These are phyloP conservation scores for Rhododendron vialii DNA, from an alignment of 148 eudicot species.

Conservation along the genomic window DNA sequence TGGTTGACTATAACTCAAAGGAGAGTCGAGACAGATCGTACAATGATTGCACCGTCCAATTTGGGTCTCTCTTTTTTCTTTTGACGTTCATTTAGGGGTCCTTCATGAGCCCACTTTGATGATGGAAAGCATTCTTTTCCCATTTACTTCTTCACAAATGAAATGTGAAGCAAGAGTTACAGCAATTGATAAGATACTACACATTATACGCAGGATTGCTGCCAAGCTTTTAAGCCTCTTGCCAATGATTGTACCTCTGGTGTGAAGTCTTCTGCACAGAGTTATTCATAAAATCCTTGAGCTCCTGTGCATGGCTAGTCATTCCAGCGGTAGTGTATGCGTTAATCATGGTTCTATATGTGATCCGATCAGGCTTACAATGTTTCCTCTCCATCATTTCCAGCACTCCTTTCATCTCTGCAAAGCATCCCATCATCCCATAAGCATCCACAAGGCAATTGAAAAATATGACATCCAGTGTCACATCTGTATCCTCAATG, in stretches of 20 bases:
- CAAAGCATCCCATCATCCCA: constrained; percentile 72
- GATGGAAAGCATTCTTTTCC: background rate
- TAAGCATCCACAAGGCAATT: constrained; percentile 84
- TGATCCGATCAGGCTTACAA: constrained; percentile 62
- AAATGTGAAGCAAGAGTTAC: background rate
- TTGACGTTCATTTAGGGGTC: no score
- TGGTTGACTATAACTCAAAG: no score
- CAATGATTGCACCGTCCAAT: no score
- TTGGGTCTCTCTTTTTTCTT: no score
- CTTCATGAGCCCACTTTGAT: no score
- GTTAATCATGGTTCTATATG: constrained; percentile 79
- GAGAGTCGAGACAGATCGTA: no score
- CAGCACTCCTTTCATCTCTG: constrained; percentile 75
- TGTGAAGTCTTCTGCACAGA: constrained; percentile 15
- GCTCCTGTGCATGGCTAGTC: constrained; percentile 51
- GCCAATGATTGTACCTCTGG: background rate
- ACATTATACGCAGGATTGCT: background rate
- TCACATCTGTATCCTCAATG: constrained; percentile 65
- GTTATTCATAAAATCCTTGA: constrained; percentile 31
- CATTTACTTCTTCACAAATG: background rate
- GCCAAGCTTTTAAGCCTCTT: background rate
- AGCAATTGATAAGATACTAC: background rate
- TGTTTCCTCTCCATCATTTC: constrained; percentile 70
- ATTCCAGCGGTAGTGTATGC: constrained; percentile 60
- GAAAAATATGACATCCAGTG: constrained; percentile 73